Percentiles rank a stretch among this genome's conserved stretches.
Evolutionary conservation across 306 rosid genomes (phyloP).

Genomic region (Fragaria nilgerrensis): DNA sequence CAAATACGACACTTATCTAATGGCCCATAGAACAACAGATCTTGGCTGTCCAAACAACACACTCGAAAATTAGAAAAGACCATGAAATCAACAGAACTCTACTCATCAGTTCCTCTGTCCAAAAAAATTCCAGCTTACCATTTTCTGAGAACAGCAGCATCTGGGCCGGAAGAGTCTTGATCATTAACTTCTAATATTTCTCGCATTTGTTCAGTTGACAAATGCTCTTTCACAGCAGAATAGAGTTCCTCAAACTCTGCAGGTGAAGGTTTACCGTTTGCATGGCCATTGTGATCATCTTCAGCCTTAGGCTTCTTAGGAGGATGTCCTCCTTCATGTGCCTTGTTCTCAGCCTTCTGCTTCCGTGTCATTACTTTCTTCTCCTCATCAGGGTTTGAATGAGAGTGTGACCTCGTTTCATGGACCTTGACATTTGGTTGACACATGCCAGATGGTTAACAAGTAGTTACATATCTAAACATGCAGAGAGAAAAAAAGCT

Average conservation of each 20-base stretch:
- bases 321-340: constrained; percentile 53
- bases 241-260: constrained; percentile 57
- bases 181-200: constrained; percentile 61
- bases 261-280: constrained; percentile 38
- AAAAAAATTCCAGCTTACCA: constrained; percentile 39
- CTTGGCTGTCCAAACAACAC: constrained; percentile 55
- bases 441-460: background rate
- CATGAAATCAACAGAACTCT: background rate
- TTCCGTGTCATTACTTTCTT: constrained; percentile 73
- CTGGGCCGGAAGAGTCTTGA: constrained; percentile 57
- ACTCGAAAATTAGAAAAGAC: background rate
- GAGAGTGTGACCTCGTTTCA: constrained; percentile 65
- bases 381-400: constrained; percentile 57
- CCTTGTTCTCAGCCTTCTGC: constrained; percentile 74
- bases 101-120: background rate
- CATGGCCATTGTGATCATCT: constrained; percentile 36
- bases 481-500: background rate
- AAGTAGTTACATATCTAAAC: background rate
- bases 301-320: constrained; percentile 66
- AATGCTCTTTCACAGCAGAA: constrained; percentile 44
- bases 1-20: constrained; percentile 67
- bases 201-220: constrained; percentile 53
- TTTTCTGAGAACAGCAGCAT: constrained; percentile 38
- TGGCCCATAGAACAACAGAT: constrained; percentile 67
- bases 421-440: constrained; percentile 49